phyloP scores from a whole-genome alignment of 345 rosid genomes.

The Melaleuca quinquenervia region DNA sequence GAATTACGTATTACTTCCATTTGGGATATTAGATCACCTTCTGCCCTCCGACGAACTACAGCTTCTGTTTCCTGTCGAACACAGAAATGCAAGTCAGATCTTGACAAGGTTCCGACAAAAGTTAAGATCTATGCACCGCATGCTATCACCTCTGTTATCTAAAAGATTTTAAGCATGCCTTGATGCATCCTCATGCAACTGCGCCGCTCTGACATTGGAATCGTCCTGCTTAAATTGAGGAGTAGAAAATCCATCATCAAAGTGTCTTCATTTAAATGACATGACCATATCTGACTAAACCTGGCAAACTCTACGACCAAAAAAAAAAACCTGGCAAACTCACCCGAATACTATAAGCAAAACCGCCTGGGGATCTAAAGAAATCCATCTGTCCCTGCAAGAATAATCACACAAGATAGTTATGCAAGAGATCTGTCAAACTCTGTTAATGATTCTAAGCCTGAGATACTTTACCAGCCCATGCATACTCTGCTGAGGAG shows the following conservation, averaged over 20 bases:
- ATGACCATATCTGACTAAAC: background rate
- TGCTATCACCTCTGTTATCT: background rate
- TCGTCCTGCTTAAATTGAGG: slow-evolving; percentile 41
- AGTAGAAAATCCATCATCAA: background rate
- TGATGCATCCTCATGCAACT: slow-evolving; percentile 63
- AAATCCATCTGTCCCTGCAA: slow-evolving; percentile 67
- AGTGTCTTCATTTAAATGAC: background rate
- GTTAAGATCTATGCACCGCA: background rate
- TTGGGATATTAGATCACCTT: background rate
- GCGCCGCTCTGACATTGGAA: slow-evolving; percentile 59
- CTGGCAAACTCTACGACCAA: slow-evolving; percentile 15
- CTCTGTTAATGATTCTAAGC: background rate
- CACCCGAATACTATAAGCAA: slow-evolving; percentile 50
- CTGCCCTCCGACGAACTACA: background rate
- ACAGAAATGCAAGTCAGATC: background rate
- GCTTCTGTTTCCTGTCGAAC: background rate
- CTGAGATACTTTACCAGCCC: slow-evolving; percentile 25
- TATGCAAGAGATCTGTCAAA: background rate
- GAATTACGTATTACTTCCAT: background rate
- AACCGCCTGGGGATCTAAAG: slow-evolving; percentile 46
- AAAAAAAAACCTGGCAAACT: slow-evolving; percentile 10
- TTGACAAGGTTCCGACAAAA: background rate
- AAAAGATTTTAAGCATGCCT: slow-evolving; percentile 40
- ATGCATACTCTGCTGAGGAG: slow-evolving; percentile 40
- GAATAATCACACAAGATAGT: background rate